A percentile compares a stretch with the other conserved stretches of the same genome.
These are phyloP conservation scores for Tolypocladium ovalisporum DNA, from an alignment of 2,329 filamentous ascomycete species.

Conservation along the genomic window DNA sequence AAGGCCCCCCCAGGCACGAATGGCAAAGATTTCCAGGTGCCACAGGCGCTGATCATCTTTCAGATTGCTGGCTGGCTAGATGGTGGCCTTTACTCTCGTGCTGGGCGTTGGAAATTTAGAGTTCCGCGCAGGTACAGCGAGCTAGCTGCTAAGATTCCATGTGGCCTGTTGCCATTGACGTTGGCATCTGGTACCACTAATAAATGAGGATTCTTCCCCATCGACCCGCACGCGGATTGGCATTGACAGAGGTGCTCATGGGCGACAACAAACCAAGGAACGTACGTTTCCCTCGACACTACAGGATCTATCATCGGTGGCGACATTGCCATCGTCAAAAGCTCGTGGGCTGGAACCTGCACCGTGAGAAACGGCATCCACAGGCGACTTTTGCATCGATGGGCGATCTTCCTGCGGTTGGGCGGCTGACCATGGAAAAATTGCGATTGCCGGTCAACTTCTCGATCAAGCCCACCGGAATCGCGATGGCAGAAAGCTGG, in stretches of 20 bases:
- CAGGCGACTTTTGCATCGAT: neutral
- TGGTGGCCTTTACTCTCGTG: too few relatives aligned
- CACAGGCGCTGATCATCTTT: neutral
- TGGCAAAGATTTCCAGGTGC: neutral
- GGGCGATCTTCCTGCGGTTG: neutral
- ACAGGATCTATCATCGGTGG: neutral
- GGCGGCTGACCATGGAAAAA: neutral
- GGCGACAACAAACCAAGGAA: neutral
- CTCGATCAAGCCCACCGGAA: constrained; percentile 3
- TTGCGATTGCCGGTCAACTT: constrained; percentile 3
- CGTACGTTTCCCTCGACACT: neutral
- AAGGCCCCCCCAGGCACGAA: too few relatives aligned
- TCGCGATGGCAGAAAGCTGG: constrained; percentile 1
- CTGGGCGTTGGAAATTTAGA: neutral
- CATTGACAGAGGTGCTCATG: neutral
- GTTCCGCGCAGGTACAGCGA: neutral
- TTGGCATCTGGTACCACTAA: neutral
- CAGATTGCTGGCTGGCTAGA: neutral
- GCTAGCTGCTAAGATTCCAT: neutral
- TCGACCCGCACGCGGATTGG: neutral
- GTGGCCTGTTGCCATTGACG: neutral
- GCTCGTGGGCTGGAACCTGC: neutral
- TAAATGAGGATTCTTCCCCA: neutral
- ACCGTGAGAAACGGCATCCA: neutral
- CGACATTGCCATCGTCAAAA: neutral